Evolutionary conservation across 768 basidiomycete species (phyloP), one percentile per base, ranked within the genome.

Genomic region (Tephrocybe sp.): DNA sequence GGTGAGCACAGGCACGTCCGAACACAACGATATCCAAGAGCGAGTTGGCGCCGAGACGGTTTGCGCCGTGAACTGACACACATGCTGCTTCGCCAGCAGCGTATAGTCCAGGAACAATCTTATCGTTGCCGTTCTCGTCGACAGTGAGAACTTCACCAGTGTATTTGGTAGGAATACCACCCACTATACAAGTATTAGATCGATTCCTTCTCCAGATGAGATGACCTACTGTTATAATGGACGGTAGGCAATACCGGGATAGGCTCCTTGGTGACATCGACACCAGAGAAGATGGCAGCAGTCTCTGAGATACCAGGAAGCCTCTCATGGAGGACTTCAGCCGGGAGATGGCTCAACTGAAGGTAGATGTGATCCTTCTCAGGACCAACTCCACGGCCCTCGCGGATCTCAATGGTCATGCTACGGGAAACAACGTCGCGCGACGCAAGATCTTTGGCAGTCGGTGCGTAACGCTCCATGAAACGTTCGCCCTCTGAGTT

Each of bases 381-480:
- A 22, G 94, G 91, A 49, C 97, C 97, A 60, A 98, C 94, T 74
- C 97, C 97, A 65, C 97, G 94, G 56, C 97, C 97, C 68, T 99
- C 97, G 53, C 97, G 89, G 62, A 99, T 91, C 70, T 99, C 97
- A 60, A 98, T 79, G 40, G 97, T 99, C 96, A 98, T 99, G 46
- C 92, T 94, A 62, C 97, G 93, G 43, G 97, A 98, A 31, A 99
- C 97, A 65, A 99, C 97, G 65, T 99, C 97, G 65, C 97, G 94
- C 40, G 97, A 99, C 36, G 97, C 97, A 59, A 99, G 83, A 78
- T 99, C 97, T 79, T 98, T 98, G 55, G 97, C 97, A 39, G 96
- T 98, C 9, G 97, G 97, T 0, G 97, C 97, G 69, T 98, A 98
- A 69, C 96, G 92, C 72, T 98, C 96, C 97, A 99, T 99, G 79